Evolutionary conservation across 2,329 filamentous ascomycete species (phyloP), one percentile per base, ranked within the genome.

Genomic region (Fusarium praegraminearum): DNA sequence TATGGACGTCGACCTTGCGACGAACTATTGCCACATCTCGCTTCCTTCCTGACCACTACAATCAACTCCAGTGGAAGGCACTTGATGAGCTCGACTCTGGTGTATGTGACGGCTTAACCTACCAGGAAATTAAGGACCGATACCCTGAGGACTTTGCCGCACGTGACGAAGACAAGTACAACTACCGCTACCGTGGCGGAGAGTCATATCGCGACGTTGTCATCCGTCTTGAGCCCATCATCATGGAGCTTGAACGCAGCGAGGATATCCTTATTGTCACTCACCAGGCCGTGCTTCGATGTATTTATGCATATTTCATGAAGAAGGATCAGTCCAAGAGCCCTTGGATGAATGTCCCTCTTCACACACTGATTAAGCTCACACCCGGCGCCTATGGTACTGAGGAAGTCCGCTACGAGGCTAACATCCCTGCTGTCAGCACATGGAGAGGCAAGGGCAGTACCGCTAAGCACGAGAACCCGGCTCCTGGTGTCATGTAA

Each of bases 301-400:
- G 96, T 84, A 97, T 99, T 75, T 99, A 98, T 78, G 93, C 96
- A 32, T 99, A 99, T 81, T 99, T 98, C 80, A 97, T 98, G 92
- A 97, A 98, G 76, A 93, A 96, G 76, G 91, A 93, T 57, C 96
- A 98, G 80, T 90, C 94, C 74, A 89, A 93, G 81, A 96, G 92
- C 72, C 96, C 96, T 1, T 99, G 96, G 96, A 97, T 98, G 92
- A 95, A 98, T 76, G 96, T 99, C 11, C 96, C 96, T 9, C 85
- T 99, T 65, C 96, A 99, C 80, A 97, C 93, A 11, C 85, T 99
- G 49, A 98, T 99, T 82, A 98, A 98, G 82, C 86, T 99, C 53
- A 98, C 96, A 8, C 96, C 96, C 3, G 90, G 93, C 65, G 96
- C 96, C 10, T 99, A 99, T 79, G 93, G 92, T 50, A 99, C 96